phyloP scores from a whole-genome alignment of 139 green algal species.

The Microglena sp. region DNA sequence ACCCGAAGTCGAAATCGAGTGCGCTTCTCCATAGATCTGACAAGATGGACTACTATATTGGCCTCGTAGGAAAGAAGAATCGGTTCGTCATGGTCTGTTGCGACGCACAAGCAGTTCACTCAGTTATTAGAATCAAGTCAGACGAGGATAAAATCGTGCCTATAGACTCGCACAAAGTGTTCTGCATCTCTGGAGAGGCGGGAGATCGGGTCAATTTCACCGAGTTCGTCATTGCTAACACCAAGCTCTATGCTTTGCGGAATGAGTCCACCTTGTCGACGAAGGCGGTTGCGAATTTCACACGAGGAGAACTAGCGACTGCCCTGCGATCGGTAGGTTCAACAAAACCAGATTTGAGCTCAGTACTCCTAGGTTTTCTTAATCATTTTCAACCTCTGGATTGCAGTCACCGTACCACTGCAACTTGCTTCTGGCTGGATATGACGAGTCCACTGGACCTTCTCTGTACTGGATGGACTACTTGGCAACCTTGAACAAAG shows the following conservation, averaged over 20 bases:
- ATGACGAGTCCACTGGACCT: conserved; percentile 70
- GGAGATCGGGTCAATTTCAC: conserved; percentile 86
- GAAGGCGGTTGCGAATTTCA: conserved; percentile 85
- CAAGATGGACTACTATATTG: conserved; percentile 52
- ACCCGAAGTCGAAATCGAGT: too few species aligned
- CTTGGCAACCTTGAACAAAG: conserved; percentile 91
- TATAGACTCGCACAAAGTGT: conserved; percentile 78
- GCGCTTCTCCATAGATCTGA: not conserved
- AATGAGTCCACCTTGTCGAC: conserved; percentile 78
- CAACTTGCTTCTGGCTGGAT: conserved; percentile 93
- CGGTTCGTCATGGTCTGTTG: conserved; percentile 94
- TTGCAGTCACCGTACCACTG: conserved; percentile 82
- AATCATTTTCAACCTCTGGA: too few species aligned
- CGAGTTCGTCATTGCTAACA: conserved; percentile 85
- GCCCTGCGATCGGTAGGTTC: conserved; percentile 70
- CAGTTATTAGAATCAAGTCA: conserved; percentile 94
- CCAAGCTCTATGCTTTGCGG: conserved; percentile 81
- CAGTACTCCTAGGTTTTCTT: too few species aligned
- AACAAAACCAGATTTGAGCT: not conserved
- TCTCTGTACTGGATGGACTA: conserved; percentile 98
- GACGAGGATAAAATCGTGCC: conserved; percentile 91
- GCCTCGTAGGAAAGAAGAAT: conserved; percentile 66
- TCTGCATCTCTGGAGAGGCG: conserved; percentile 79
- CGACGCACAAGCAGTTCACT: conserved; percentile 77
- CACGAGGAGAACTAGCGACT: conserved; percentile 82